phyloP scores from a whole-genome alignment of 2,329 filamentous ascomycete species.

The Clonostachys rhizophaga region DNA sequence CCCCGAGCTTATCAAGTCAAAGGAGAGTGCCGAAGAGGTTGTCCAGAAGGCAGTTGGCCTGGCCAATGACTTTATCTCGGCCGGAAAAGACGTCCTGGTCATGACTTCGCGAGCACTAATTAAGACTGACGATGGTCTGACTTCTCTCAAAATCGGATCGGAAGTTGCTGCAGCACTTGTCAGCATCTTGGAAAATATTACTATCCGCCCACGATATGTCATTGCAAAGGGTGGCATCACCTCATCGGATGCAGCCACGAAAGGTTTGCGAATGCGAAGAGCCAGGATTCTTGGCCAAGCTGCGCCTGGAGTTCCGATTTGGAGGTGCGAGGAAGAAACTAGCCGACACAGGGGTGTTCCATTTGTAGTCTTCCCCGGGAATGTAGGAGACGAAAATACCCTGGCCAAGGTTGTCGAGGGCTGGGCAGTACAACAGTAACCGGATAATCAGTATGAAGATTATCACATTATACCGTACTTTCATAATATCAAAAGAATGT shows the following conservation, averaged over 20 bases:
- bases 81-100: constrained; percentile 47
- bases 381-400: constrained; percentile 42
- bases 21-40: constrained; percentile 18
- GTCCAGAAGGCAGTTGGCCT: constrained; percentile 18
- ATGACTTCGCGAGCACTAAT: constrained; percentile 55
- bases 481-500: too few species aligned
- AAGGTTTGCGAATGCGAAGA: constrained; percentile 45
- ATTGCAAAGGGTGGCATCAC: constrained; percentile 59
- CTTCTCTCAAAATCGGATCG: constrained; percentile 48
- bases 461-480: too few species aligned
- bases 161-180: constrained; percentile 47
- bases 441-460: too few species aligned
- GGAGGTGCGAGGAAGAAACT: constrained; percentile 45
- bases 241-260: constrained; percentile 52
- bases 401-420: constrained; percentile 31
- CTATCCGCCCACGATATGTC: constrained; percentile 45
- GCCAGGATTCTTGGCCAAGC: constrained; percentile 53
- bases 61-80: constrained; percentile 30
- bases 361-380: constrained; percentile 52
- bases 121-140: constrained; percentile 34
- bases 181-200: constrained; percentile 32
- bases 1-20: constrained; percentile 34
- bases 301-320: constrained; percentile 47
- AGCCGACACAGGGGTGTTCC: constrained; percentile 41
- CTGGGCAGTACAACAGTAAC: neutral